phyloP scores from a whole-genome alignment of 345 rosid species.

The Populus davidiana region DNA sequence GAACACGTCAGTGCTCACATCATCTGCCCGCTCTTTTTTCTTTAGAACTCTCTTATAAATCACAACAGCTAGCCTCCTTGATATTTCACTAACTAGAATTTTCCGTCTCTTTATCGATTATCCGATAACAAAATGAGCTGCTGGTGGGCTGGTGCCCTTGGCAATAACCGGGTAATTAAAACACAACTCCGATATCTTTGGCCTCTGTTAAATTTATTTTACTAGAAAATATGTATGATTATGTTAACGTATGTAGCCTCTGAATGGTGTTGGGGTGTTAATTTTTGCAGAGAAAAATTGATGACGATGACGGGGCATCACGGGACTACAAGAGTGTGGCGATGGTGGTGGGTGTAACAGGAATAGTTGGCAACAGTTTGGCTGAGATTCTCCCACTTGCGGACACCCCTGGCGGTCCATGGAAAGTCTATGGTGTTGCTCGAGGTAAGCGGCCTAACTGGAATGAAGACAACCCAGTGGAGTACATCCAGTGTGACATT shows the following conservation, averaged over 20 bases:
- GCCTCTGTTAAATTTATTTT: background rate
- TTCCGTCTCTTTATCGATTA: no score
- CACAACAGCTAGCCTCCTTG: no score
- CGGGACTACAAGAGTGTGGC: conserved; percentile 55
- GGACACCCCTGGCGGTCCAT: conserved; percentile 79
- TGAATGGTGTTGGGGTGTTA: background rate
- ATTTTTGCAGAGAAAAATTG: conserved; percentile 49
- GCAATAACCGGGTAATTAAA: conserved; percentile 39
- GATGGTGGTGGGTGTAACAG: conserved; percentile 64
- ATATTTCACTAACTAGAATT: no score
- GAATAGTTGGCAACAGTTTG: conserved; percentile 76
- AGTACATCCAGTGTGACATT: conserved; percentile 75
- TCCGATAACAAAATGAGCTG: conserved; percentile 35
- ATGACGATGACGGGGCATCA: conserved; percentile 23
- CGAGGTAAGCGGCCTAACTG: conserved; percentile 64
- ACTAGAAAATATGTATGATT: no score
- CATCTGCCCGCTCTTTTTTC: no score
- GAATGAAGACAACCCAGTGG: conserved; percentile 57
- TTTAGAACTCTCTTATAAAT: no score
- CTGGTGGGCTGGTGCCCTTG: conserved; percentile 59
- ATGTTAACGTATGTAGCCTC: no score
- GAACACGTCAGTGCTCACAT: no score
- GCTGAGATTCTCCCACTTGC: conserved; percentile 74
- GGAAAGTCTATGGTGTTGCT: conserved; percentile 84
- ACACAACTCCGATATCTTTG: background rate